These are phyloP conservation scores for Verbena officinalis DNA, from an alignment of 257 asterid species.

Conservation along the genomic window DNA sequence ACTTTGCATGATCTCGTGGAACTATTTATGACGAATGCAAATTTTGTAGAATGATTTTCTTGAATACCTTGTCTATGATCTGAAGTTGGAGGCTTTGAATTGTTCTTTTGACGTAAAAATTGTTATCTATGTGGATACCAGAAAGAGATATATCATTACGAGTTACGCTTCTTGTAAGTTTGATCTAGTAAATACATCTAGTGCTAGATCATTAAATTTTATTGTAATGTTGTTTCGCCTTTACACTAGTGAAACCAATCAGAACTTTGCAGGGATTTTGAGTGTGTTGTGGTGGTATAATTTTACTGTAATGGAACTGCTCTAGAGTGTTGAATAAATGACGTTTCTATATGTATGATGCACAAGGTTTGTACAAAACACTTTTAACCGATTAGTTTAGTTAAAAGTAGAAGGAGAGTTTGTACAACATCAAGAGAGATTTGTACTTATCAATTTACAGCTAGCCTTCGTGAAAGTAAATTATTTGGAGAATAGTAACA, in stretches of 20 bases:
- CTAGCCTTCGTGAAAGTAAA: slow-evolving; percentile 21
- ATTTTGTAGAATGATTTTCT: neutral
- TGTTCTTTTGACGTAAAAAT: neutral
- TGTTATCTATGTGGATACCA: neutral
- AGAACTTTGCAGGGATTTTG: neutral
- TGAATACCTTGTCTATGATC: slow-evolving; percentile 1
- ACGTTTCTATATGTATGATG: neutral
- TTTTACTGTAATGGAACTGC: slow-evolving; percentile 17
- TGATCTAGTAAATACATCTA: slow-evolving; percentile 7
- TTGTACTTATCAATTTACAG: neutral
- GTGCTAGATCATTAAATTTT: slow-evolving; percentile 2
- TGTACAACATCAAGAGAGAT: neutral
- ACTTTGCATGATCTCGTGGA: slow-evolving; percentile 1
- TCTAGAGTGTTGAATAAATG: neutral
- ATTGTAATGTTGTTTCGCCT: neutral
- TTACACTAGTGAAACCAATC: no score
- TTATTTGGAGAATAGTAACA: slow-evolving; percentile 21
- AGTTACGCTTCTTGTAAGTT: slow-evolving; percentile 5
- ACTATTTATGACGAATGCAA: slow-evolving; percentile 5
- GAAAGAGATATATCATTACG: neutral
- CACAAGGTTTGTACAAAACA: slow-evolving; percentile 1
- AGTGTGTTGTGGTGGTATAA: slow-evolving; percentile 11
- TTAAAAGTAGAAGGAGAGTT: slow-evolving; percentile 15
- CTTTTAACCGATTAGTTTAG: neutral
- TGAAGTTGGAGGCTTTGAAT: slow-evolving; percentile 14